These are phyloP conservation scores for Hsuehochloa calcarea DNA, from an alignment of 176 grass and related monocot genomes.

Conservation along the genomic window DNA sequence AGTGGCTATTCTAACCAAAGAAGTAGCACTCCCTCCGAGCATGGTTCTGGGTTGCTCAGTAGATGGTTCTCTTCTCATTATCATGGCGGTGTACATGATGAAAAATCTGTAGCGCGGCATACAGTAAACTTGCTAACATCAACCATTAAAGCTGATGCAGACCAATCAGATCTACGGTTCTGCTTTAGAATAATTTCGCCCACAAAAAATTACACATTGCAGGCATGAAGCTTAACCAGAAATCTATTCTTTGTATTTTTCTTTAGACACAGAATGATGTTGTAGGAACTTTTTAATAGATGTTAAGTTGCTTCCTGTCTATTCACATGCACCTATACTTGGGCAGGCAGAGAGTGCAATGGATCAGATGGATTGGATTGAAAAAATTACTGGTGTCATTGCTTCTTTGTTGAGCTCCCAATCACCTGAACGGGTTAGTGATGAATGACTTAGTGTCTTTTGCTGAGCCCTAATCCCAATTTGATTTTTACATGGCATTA, in stretches of 20 bases:
- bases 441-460: background rate
- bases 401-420: constrained; percentile 96
- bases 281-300: constrained; percentile 22
- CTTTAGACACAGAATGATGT: background rate
- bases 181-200: constrained; percentile 99
- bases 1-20: constrained; percentile 77
- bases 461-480: background rate
- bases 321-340: constrained; percentile 34
- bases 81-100: constrained; percentile 90
- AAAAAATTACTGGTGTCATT: constrained; percentile 99
- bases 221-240: constrained; percentile 47
- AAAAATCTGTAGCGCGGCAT: constrained; percentile 95
- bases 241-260: background rate
- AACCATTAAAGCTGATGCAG: constrained; percentile 95
- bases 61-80: constrained; percentile 99
- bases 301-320: constrained; percentile 23
- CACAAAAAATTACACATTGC: constrained; percentile 95
- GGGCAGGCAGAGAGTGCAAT: constrained; percentile 91
- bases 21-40: constrained; percentile 61
- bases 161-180: constrained; percentile 92
- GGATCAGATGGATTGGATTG: constrained; percentile 99
- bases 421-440: constrained; percentile 84
- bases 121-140: constrained; percentile 96
- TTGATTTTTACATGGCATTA: constrained; percentile 37
- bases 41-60: constrained; percentile 90